Percentiles rank a stretch among this genome's conserved stretches.
These are phyloP conservation scores for Neofusicoccum cordaticola DNA, from an alignment of 2,329 filamentous ascomycete genomes.

Conservation along the genomic window DNA sequence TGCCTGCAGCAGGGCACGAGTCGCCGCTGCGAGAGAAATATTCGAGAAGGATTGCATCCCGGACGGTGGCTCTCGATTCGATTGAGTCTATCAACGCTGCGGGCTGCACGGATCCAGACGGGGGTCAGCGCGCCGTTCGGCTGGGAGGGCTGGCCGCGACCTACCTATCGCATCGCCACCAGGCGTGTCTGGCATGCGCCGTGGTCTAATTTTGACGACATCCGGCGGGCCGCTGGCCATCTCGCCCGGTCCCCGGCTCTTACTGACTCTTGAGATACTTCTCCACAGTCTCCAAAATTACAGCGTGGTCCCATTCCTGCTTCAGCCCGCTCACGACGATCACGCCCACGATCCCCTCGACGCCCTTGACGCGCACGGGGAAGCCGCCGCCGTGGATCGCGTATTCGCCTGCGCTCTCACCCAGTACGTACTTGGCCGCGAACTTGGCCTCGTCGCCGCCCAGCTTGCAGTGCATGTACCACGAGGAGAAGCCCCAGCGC, in stretches of 20 bases:
- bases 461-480: conserved; percentile 69
- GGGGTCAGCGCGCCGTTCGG: neutral
- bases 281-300: conserved; percentile 68
- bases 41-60: neutral
- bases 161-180: neutral
- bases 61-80: neutral
- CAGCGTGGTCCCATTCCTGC: conserved; percentile 73
- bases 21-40: neutral
- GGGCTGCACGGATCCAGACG: neutral
- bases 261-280: conserved; percentile 41
- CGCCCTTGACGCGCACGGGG: conserved; percentile 67
- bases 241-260: neutral
- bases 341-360: conserved; percentile 73
- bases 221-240: neutral
- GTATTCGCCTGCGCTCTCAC: conserved; percentile 57
- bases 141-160: neutral
- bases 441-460: conserved; percentile 63
- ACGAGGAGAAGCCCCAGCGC: conserved; percentile 67
- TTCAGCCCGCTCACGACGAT: conserved; percentile 74
- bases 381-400: conserved; percentile 77
- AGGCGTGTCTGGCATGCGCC: neutral
- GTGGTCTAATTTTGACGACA: neutral
- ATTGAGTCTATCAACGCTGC: neutral
- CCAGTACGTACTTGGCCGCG: conserved; percentile 62
- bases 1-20: neutral